phyloP scores from a whole-genome alignment of 768 basidiomycete genomes.

The Suillus americanus region DNA sequence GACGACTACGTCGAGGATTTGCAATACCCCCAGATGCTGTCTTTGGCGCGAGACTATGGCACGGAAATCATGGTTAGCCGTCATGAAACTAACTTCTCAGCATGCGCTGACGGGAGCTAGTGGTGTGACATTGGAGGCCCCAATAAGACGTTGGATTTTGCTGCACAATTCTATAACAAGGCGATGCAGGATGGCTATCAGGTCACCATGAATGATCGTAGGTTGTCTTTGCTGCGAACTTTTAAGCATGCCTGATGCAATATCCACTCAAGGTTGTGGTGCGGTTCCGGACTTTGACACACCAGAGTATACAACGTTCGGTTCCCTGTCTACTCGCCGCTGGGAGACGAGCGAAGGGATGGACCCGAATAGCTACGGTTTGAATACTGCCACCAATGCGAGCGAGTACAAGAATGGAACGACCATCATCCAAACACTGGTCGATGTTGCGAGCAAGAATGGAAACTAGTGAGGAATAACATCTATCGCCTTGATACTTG shows the following conservation, averaged over 20 bases:
- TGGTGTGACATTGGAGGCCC: constrained; percentile 62
- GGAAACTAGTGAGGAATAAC: constrained; percentile 51
- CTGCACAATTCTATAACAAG: constrained; percentile 45
- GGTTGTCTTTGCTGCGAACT: constrained; percentile 11
- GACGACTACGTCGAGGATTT: constrained; percentile 53
- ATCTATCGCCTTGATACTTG: not conserved
- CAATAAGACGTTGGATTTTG: constrained; percentile 45
- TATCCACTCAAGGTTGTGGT: constrained; percentile 40
- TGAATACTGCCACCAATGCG: constrained; percentile 41
- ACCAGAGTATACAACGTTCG: constrained; percentile 52
- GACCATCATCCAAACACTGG: constrained; percentile 48
- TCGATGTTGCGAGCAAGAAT: constrained; percentile 61
- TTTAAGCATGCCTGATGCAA: not conserved
- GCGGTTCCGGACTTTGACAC: constrained; percentile 54
- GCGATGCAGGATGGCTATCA: constrained; percentile 42
- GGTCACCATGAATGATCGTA: constrained; percentile 47
- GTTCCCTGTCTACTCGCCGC: constrained; percentile 42
- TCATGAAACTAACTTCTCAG: not conserved
- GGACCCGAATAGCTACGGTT: constrained; percentile 53
- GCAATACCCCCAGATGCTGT: constrained; percentile 51
- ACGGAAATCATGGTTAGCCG: constrained; percentile 52
- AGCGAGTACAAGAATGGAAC: constrained; percentile 48
- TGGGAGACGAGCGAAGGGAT: constrained; percentile 66
- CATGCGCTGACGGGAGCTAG: constrained; percentile 25
- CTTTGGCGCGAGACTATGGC: constrained; percentile 45